These are phyloP conservation scores for Penicillium soppii DNA, from an alignment of 495 filamentous ascomycete genomes.

Conservation along the genomic window DNA sequence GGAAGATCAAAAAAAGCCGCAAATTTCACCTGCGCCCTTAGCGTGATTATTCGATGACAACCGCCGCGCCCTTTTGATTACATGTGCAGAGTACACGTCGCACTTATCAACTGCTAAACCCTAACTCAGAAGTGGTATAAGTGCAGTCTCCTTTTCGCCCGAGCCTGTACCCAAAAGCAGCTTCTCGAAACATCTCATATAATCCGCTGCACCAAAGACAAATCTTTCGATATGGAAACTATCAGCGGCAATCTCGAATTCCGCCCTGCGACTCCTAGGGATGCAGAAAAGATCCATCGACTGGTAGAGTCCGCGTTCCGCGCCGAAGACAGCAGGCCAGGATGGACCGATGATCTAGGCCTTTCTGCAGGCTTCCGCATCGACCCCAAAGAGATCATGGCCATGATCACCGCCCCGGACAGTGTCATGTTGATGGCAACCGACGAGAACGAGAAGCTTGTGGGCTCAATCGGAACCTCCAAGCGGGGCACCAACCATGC, in stretches of 20 bases:
- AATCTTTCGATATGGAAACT: no score
- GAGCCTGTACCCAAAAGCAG: no score
- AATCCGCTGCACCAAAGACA: no score
- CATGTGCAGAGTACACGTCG: no score
- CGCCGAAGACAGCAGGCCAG: slow-evolving; percentile 32
- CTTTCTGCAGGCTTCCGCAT: slow-evolving; percentile 32
- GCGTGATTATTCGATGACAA: not conserved
- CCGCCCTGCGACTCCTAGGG: slow-evolving; percentile 27
- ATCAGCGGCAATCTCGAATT: slow-evolving; percentile 28
- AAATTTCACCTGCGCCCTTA: not conserved
- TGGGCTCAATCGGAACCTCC: slow-evolving; percentile 37
- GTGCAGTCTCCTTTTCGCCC: no score
- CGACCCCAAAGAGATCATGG: slow-evolving; percentile 22
- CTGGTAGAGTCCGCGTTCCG: slow-evolving; percentile 45
- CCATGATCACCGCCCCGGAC: slow-evolving; percentile 40
- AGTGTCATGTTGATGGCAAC: slow-evolving; percentile 34
- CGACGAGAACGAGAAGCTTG: slow-evolving; percentile 14
- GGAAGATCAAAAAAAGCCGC: not conserved
- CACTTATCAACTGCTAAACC: no score
- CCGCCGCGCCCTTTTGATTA: not conserved
- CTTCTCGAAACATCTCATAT: no score
- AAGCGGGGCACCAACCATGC: slow-evolving; percentile 18
- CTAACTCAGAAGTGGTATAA: no score
- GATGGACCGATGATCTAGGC: slow-evolving; percentile 40
- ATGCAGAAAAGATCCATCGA: slow-evolving; percentile 25